Evolutionary conservation across 345 rosid species (phyloP).

Genomic region (Psidium friedrichsthalianum): DNA sequence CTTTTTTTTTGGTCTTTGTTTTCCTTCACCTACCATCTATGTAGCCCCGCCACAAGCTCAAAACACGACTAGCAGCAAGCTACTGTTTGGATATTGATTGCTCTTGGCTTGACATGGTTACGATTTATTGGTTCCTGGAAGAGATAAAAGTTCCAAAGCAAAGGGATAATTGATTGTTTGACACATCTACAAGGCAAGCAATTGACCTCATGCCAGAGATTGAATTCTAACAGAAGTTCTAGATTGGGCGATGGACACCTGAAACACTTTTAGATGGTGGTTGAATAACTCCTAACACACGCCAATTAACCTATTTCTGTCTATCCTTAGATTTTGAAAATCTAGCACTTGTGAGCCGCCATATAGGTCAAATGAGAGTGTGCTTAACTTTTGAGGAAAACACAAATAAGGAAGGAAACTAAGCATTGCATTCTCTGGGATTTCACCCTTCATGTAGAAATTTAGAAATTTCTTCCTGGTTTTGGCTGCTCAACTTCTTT

Average conservation of each 20-base stretch:
- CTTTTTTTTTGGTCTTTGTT: neutral
- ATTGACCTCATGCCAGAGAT: too few species aligned
- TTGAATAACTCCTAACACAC: neutral
- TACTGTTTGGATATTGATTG: too few species aligned
- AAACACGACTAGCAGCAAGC: neutral
- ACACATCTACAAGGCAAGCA: too few species aligned
- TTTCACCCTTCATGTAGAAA: neutral
- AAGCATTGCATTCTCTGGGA: neutral
- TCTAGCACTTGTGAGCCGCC: neutral
- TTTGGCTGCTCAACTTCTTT: neutral
- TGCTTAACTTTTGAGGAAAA: neutral
- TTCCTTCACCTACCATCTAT: neutral
- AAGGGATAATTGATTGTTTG: too few species aligned
- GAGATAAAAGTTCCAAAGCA: too few species aligned
- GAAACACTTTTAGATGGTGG: neutral
- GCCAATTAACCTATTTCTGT: neutral
- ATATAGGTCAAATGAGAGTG: neutral
- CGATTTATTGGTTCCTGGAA: too few species aligned
- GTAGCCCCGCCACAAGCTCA: neutral
- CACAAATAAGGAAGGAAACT: neutral
- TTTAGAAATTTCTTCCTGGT: neutral
- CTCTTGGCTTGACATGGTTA: too few species aligned
- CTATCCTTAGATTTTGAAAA: neutral
- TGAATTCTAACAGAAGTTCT: too few species aligned
- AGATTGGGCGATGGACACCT: neutral